These are phyloP conservation scores for Exutisphaerella laricina DNA, from an alignment of 2,329 filamentous ascomycete genomes.

Conservation along the genomic window DNA sequence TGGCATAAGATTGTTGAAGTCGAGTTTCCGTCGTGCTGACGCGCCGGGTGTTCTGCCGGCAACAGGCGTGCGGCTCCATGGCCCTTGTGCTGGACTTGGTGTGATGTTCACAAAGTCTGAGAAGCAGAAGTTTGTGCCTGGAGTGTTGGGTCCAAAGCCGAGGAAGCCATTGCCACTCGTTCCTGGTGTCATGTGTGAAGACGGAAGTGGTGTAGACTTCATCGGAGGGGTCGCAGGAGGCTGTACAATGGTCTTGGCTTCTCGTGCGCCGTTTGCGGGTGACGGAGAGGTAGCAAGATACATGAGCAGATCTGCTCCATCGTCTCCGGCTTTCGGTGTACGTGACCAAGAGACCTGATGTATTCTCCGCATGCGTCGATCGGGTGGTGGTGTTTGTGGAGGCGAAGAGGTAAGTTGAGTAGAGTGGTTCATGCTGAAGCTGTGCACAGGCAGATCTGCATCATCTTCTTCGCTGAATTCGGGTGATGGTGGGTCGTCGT, in stretches of 20 bases:
- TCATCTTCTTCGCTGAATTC: slow-evolving; percentile 73
- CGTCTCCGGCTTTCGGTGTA: slow-evolving; percentile 61
- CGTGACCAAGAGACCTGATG: slow-evolving; percentile 39
- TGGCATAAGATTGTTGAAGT: slow-evolving; percentile 70
- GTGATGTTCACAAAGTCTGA: slow-evolving; percentile 97
- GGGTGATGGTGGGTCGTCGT: slow-evolving; percentile 55
- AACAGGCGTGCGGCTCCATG: slow-evolving; percentile 61
- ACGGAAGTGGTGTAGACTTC: slow-evolving; percentile 59
- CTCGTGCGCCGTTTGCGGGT: slow-evolving; percentile 51
- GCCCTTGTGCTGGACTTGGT: slow-evolving; percentile 84
- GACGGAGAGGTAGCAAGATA: slow-evolving; percentile 91
- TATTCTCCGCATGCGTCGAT: slow-evolving; percentile 38
- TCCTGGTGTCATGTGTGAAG: slow-evolving; percentile 81
- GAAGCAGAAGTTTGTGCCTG: slow-evolving; percentile 84
- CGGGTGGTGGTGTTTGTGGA: slow-evolving; percentile 68
- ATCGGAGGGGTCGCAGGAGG: slow-evolving; percentile 52
- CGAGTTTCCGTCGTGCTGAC: slow-evolving; percentile 65
- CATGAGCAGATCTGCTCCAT: slow-evolving; percentile 78
- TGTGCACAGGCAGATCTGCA: slow-evolving; percentile 69
- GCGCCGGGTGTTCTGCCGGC: slow-evolving; percentile 63
- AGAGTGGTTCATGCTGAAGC: slow-evolving; percentile 56
- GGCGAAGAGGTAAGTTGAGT: slow-evolving; percentile 61
- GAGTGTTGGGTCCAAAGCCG: slow-evolving; percentile 64
- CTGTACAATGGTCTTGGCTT: slow-evolving; percentile 40
- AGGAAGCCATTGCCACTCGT: slow-evolving; percentile 54